Percentiles rank a stretch among this genome's conserved stretches.
Evolutionary conservation across 176 grass and related monocot genomes (phyloP).

Genomic region (Musa itinerans): DNA sequence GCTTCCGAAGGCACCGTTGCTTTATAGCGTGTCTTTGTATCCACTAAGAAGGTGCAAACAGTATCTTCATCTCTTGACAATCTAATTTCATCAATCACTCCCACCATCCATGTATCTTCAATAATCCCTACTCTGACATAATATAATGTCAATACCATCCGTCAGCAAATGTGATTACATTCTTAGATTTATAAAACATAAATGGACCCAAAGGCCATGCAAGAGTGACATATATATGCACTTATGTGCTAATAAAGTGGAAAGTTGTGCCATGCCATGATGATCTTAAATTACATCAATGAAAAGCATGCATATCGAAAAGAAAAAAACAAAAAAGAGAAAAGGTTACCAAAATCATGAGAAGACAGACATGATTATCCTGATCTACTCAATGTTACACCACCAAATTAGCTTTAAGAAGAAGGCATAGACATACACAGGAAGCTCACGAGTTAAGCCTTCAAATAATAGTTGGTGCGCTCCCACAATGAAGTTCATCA

Average conservation of each 20-base stretch:
- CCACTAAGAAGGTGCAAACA: conserved; percentile 49
- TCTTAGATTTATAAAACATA: neutral
- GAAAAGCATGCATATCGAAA: too few relatives aligned
- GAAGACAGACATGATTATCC: too few relatives aligned
- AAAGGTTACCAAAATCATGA: neutral
- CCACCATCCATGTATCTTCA: conserved; percentile 70
- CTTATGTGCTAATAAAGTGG: neutral
- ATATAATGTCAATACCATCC: conserved; percentile 1
- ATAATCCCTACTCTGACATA: conserved; percentile 50
- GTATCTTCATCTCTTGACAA: conserved; percentile 31
- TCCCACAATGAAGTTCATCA: conserved; percentile 75
- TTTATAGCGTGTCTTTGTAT: conserved; percentile 70
- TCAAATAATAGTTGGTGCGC: conserved; percentile 67
- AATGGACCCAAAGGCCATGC: neutral
- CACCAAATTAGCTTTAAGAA: neutral
- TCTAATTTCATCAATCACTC: conserved; percentile 84
- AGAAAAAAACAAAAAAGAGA: neutral
- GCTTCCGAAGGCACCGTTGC: conserved; percentile 46
- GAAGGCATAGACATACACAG: conserved; percentile 42
- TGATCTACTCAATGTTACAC: neutral
- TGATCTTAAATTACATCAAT: neutral
- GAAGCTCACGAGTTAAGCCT: conserved; percentile 75
- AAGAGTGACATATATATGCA: neutral
- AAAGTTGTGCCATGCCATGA: neutral
- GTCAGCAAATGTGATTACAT: neutral